Percentiles rank a stretch among this genome's conserved stretches.
Evolutionary conservation across 345 rosid species (phyloP).

Genomic region (Stellera chamaejasme): DNA sequence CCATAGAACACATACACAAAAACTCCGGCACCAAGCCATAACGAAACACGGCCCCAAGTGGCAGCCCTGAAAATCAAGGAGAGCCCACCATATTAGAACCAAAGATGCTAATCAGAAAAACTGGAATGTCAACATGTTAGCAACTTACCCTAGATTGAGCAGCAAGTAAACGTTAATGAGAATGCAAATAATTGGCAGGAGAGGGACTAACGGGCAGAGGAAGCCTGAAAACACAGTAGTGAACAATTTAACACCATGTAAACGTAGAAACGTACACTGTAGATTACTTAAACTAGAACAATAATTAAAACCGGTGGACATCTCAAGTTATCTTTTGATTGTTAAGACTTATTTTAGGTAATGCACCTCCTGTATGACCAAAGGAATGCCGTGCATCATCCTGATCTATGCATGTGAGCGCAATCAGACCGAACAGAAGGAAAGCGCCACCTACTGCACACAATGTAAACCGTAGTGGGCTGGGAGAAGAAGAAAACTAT

Average conservation of each 20-base stretch:
- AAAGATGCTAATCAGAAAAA: background rate
- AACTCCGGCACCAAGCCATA: slow-evolving; percentile 62
- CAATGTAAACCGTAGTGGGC: slow-evolving; percentile 40
- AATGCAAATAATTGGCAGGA: slow-evolving; percentile 63
- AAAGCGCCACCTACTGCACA: slow-evolving; percentile 71
- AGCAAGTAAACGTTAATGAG: slow-evolving; percentile 77
- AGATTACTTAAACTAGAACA: too few species aligned
- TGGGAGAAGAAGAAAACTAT: slow-evolving; percentile 10
- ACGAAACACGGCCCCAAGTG: slow-evolving; percentile 73
- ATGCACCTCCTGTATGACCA: slow-evolving; percentile 81
- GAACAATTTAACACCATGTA: too few species aligned
- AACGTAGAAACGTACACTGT: too few species aligned
- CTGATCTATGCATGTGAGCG: slow-evolving; percentile 60
- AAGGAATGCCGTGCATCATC: slow-evolving; percentile 78
- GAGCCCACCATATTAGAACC: background rate
- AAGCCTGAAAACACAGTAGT: slow-evolving; percentile 40
- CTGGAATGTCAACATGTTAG: background rate
- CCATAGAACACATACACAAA: slow-evolving; percentile 64
- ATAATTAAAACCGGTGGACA: too few species aligned
- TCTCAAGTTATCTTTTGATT: too few species aligned
- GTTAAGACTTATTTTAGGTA: background rate
- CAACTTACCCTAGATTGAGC: slow-evolving; percentile 76
- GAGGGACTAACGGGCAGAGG: slow-evolving; percentile 81
- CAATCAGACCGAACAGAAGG: slow-evolving; percentile 54
- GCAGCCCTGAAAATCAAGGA: slow-evolving; percentile 26